Conservation (phyloP, 257 asterid genomes). For the Lantana camara region DNA sequence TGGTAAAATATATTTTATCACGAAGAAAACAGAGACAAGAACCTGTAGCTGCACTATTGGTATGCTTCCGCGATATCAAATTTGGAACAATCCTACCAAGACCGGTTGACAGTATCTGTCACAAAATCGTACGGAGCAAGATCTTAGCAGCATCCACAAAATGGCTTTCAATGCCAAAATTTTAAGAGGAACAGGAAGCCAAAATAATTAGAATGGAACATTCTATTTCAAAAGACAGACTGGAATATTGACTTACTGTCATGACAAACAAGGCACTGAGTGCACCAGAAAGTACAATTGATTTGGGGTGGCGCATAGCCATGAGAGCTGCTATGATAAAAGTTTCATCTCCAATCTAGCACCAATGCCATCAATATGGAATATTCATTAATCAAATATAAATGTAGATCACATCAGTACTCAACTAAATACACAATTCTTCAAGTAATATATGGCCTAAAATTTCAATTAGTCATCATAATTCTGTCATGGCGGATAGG, state of each 20-base stretch:
- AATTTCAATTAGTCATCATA: conserved; percentile 11
- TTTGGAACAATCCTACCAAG: conserved; percentile 89
- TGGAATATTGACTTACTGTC: conserved; percentile 69
- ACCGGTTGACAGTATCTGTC: conserved; percentile 74
- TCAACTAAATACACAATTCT: conserved; percentile 15
- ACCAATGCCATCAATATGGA: conserved; percentile 32
- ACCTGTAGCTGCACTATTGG: conserved; percentile 88
- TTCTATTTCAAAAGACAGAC: neutral
- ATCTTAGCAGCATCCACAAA: conserved; percentile 11
- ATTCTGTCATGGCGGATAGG: conserved; percentile 10
- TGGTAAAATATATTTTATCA: too few relatives aligned
- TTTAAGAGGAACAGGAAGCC: neutral
- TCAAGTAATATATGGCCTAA: conserved; percentile 9
- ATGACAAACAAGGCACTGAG: conserved; percentile 92
- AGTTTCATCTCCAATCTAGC: conserved; percentile 93
- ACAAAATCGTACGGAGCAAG: conserved; percentile 11
- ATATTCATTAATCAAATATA: conserved; percentile 14
- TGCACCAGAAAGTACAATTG: conserved; percentile 95
- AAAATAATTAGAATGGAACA: neutral
- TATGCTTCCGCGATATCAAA: conserved; percentile 82
- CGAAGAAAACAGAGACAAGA: conserved; percentile 6
- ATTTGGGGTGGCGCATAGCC: conserved; percentile 99
- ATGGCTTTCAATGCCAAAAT: conserved; percentile 3
- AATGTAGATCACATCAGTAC: conserved; percentile 11
- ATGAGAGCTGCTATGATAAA: conserved; percentile 96